Evolutionary conservation across 805 yeast genomes (phyloP), one percentile per base, ranked within the genome.

Genomic region (Lachancea fermentati): DNA sequence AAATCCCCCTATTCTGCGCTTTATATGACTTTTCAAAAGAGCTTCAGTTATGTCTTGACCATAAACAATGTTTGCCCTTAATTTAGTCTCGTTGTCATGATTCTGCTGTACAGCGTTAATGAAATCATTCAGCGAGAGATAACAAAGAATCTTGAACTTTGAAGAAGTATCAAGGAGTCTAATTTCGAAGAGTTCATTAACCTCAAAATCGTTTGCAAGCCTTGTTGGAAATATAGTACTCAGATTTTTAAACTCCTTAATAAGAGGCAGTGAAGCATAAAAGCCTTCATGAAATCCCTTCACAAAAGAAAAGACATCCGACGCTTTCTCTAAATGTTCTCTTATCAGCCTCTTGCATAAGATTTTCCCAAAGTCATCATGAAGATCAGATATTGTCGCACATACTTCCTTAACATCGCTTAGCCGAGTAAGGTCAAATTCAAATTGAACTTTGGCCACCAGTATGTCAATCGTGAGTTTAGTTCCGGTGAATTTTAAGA

Each of bases 161-260:
- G 46, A 29, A 4, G 29, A 37, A 5, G 46, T 17, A 34, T 55
- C 52, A 16, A 41, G 47, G 31, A 50, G 53, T 30, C 32, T 39
- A 3, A 55, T 19, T 19, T 45, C 37, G 6, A 55, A 16, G 18
- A 12, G 16, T 18, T 19, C 29, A 31, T 19, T 28, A 2, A 31
- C 36, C 4, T 43, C 37, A 14, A 30, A 18, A 5, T 13, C 19
- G 12, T 9, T 16, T n/a, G 14, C 11, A 2, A 52, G 13, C 9
- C 33, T 28, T 6, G 47, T 41, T 13, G 53, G 54, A 35, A 49
- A 55, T 13, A 51, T 25, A 16, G 46, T 22, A 28, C 39, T 26
- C 9, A 57, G 39, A n/a, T 26, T 26, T 30, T 35, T 22, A 30
- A 19, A 39, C 32, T 43, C 46, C 4, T 31, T 11, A 4, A 32